phyloP scores from a whole-genome alignment of 1,284 basidiomycete genomes.

The Ganoderma sinense region DNA sequence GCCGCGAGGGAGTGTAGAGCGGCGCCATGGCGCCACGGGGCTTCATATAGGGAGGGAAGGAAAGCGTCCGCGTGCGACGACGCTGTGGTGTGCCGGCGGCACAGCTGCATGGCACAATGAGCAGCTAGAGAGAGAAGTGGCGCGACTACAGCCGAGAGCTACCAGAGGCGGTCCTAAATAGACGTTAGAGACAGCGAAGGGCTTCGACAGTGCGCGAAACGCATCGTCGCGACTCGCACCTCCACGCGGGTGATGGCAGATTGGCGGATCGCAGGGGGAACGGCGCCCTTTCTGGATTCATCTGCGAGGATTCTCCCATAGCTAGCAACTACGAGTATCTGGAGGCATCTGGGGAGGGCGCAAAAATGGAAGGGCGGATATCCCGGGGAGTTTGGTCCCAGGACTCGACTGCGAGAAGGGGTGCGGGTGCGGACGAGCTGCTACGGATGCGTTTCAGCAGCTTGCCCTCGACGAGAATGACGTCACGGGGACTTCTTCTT shows the following conservation, averaged over 20 bases:
- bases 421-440: not conserved
- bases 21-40: not conserved
- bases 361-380: not conserved
- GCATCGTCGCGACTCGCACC: not conserved
- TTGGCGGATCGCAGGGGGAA: not conserved
- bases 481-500: not conserved
- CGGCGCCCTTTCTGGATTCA: not conserved
- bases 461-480: not conserved
- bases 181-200: not conserved
- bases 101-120: not conserved
- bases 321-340: not conserved
- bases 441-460: not conserved
- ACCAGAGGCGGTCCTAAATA: not conserved
- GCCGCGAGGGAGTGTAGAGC: constrained; percentile 21
- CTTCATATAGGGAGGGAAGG: constrained; percentile 18
- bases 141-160: not conserved
- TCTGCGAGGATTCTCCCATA: not conserved
- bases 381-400: not conserved
- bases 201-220: not conserved
- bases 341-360: not conserved
- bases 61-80: constrained; percentile 6
- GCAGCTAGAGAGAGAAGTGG: not conserved
- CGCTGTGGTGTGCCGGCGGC: not conserved
- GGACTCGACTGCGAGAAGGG: not conserved
- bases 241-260: no score